Base-by-base conservation (phyloP, 495 filamentous ascomycete species). In the Xylaria sp. region DNA sequence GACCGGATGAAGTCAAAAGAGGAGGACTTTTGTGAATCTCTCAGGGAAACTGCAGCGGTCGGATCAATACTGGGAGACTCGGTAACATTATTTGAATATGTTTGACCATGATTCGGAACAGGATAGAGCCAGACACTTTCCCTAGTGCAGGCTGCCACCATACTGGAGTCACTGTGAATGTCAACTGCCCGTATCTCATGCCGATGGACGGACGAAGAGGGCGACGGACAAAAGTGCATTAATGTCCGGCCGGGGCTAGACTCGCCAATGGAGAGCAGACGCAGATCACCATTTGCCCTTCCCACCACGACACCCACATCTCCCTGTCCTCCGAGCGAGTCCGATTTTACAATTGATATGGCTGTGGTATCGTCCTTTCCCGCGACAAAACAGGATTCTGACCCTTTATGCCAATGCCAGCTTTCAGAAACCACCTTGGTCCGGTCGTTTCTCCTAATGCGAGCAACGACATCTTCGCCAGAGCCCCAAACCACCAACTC, bases 401-500 rank as follows among this genome's bases (percentile, higher is more conserved):
- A 63, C 17, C 83, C 84, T 7, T 58, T 68, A 9, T 72, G 62
- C 19, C 73, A 62, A 24, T 76, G 68, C 82, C 82, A 85, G 0
- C 72, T 73, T 71, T 77, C 58, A 1, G 65, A 57, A 67, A 48
- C 50, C 29, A 63, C 63, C 29, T 62, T 68, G 2, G 63, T 52
- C 0, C 61, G 72, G 7, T 67, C 70, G 24, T 75, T 79, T 50
- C 77, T 63, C 3, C 80, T 77, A 5, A 79, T 64, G 24, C 83
- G 65, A 1, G 73, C 82, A 6, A 82, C 75, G 5, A 84, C 65
- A 44, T 85, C 80, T 65, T 86, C 81, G 2, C 84, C 84, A 1
- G 83, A 80, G 14, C 84, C 84, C 79, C 81, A 84, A 1, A 81
- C 77, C 1, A 85, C 75, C 24, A 85, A 44, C 71, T 86, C 83